Conservation (phyloP, 768 basidiomycete species). For the Mycena sanguinolenta region DNA sequence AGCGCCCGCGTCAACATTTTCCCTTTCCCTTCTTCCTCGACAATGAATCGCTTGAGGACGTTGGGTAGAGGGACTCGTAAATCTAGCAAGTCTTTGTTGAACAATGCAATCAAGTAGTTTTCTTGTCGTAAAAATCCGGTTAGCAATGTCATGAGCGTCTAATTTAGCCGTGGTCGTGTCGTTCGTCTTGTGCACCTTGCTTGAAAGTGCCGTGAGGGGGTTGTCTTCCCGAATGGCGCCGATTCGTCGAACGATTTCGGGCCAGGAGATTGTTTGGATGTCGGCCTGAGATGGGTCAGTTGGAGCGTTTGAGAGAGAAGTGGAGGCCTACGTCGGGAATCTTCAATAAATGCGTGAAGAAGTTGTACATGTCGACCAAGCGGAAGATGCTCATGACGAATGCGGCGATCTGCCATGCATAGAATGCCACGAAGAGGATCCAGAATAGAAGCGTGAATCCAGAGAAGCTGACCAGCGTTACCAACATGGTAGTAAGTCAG, state of each 20-base stretch:
- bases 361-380: slow-evolving; percentile 95
- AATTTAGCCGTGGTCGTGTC: slow-evolving; percentile 86
- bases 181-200: slow-evolving; percentile 64
- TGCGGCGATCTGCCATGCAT: slow-evolving; percentile 87
- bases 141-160: slow-evolving; percentile 98
- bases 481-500: slow-evolving; percentile 8
- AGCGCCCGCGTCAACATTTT: slow-evolving; percentile 88
- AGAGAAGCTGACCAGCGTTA: slow-evolving; percentile 70
- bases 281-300: slow-evolving; percentile 74
- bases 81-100: slow-evolving; percentile 96
- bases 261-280: slow-evolving; percentile 98
- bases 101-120: slow-evolving; percentile 97
- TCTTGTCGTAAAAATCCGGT: slow-evolving; percentile 98
- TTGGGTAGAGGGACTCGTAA: slow-evolving; percentile 85
- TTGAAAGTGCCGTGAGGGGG: slow-evolving; percentile 89
- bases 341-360: slow-evolving; percentile 93
- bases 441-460: slow-evolving; percentile 89
- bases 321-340: slow-evolving; percentile 85
- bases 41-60: slow-evolving; percentile 64
- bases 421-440: slow-evolving; percentile 87
- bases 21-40: slow-evolving; percentile 73
- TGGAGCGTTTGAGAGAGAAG: neutral
- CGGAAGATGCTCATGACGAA: slow-evolving; percentile 82
- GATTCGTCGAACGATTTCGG: slow-evolving; percentile 92
- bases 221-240: slow-evolving; percentile 92